Conservation (phyloP, 2,329 filamentous ascomycete genomes). For the Ophiostoma montium region DNA sequence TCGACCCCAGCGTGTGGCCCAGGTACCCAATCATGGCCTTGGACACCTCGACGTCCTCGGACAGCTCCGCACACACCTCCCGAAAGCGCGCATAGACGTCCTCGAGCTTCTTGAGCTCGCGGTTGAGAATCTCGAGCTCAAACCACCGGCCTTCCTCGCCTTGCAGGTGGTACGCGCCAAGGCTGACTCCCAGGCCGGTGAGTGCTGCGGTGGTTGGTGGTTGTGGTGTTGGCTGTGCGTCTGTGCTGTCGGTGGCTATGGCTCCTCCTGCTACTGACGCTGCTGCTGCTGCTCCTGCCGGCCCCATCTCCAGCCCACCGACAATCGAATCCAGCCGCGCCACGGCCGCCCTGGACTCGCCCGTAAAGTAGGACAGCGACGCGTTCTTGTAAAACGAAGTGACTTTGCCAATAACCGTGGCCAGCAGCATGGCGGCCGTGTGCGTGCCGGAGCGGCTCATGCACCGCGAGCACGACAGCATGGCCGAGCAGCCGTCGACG, state of each 20-base stretch:
- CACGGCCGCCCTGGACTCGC: background rate
- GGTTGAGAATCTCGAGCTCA: conserved; percentile 32
- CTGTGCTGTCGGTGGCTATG: too few species aligned
- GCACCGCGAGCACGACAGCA: conserved; percentile 32
- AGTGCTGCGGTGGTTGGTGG: background rate
- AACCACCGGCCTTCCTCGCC: conserved; percentile 32
- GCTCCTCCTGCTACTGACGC: background rate
- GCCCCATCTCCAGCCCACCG: background rate
- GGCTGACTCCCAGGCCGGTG: conserved; percentile 23
- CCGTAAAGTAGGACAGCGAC: conserved; percentile 9
- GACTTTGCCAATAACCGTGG: conserved; percentile 33
- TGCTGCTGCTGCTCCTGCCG: conserved; percentile 1
- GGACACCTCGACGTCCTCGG: conserved; percentile 28
- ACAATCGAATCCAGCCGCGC: background rate
- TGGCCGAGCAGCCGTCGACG: conserved; percentile 31
- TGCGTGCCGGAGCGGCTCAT: conserved; percentile 29
- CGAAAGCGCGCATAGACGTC: conserved; percentile 31
- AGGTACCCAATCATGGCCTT: conserved; percentile 32
- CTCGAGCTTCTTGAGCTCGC: conserved; percentile 34
- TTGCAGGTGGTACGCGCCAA: conserved; percentile 31
- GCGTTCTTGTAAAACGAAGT: conserved; percentile 32
- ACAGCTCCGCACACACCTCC: conserved; percentile 26
- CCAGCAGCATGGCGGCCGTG: conserved; percentile 34
- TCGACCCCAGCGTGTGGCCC: conserved; percentile 28
- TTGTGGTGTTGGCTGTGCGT: too few species aligned